A percentile compares a stretch with the other conserved stretches of the same genome.
phyloP scores from a whole-genome alignment of 257 asterid species.

The Cynanchum wilfordii region DNA sequence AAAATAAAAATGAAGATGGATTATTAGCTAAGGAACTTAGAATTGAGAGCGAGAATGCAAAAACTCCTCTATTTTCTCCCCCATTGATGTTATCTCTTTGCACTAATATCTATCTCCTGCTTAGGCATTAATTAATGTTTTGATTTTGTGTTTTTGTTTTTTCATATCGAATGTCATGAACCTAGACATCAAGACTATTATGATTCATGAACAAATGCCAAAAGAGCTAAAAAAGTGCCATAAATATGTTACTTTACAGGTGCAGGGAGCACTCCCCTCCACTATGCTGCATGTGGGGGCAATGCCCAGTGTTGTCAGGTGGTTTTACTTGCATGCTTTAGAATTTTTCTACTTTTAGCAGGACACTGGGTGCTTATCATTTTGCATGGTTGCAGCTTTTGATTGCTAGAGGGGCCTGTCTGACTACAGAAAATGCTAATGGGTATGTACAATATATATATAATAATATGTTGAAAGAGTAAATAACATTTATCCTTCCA shows the following conservation, averaged over 20 bases:
- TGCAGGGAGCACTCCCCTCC: constrained; percentile 88
- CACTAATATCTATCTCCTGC: background rate
- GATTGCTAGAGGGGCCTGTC: constrained; percentile 66
- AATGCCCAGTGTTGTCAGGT: constrained; percentile 88
- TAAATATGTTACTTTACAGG: constrained; percentile 35
- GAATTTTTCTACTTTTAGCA: background rate
- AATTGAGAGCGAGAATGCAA: background rate
- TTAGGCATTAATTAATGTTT: background rate
- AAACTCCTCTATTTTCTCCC: background rate
- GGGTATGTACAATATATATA: constrained; percentile 45
- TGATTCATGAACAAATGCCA: background rate
- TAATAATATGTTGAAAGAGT: background rate
- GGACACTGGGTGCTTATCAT: background rate
- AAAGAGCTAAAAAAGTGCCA: background rate
- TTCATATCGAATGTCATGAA: background rate
- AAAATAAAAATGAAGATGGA: background rate
- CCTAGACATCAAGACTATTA: background rate
- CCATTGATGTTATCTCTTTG: background rate
- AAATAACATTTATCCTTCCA: background rate
- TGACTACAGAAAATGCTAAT: constrained; percentile 56
- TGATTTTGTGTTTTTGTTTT: background rate
- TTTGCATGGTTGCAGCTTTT: constrained; percentile 48
- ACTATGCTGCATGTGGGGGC: constrained; percentile 94
- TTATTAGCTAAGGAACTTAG: background rate
- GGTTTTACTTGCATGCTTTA: constrained; percentile 18